Percentiles rank a stretch among this genome's conserved stretches.
These are phyloP conservation scores for Candida odintsovae DNA, from an alignment of 805 yeast genomes.

Conservation along the genomic window DNA sequence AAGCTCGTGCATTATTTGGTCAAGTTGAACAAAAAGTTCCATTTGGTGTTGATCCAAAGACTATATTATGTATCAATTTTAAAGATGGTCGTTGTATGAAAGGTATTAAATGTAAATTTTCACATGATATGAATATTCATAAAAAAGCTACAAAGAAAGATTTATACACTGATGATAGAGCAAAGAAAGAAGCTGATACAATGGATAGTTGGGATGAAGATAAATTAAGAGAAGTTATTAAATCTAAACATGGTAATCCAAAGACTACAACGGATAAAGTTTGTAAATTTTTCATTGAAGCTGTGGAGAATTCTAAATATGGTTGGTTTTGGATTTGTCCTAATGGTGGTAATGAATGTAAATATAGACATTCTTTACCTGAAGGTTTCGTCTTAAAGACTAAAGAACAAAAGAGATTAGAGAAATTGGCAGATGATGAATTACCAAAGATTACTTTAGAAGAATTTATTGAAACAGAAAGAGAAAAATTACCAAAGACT, in stretches of 20 bases:
- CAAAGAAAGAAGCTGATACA: slow-evolving; percentile 66
- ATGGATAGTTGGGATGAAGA: slow-evolving; percentile 98
- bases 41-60: slow-evolving; percentile 96
- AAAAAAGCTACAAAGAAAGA: slow-evolving; percentile 88
- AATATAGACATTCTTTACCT: slow-evolving; percentile 91
- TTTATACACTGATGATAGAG: slow-evolving; percentile 83
- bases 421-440: slow-evolving; percentile 73
- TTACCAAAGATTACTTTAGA: slow-evolving; percentile 91
- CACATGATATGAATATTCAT: slow-evolving; percentile 82
- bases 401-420: slow-evolving; percentile 89
- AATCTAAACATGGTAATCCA: slow-evolving; percentile 91
- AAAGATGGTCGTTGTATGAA: slow-evolving; percentile 81
- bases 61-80: slow-evolving; percentile 85
- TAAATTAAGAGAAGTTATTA: slow-evolving; percentile 78
- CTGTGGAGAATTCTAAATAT: slow-evolving; percentile 94
- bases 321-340: slow-evolving; percentile 99
- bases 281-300: slow-evolving; percentile 91
- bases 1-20: slow-evolving; percentile 74
- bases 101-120: slow-evolving; percentile 81
- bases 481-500: slow-evolving; percentile 68
- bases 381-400: slow-evolving; percentile 96
- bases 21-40: slow-evolving; percentile 81
- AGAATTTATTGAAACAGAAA: slow-evolving; percentile 92
- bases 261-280: slow-evolving; percentile 91
- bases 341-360: slow-evolving; percentile 87